phyloP scores from a whole-genome alignment of 345 rosid species.

The Acer negundo region DNA sequence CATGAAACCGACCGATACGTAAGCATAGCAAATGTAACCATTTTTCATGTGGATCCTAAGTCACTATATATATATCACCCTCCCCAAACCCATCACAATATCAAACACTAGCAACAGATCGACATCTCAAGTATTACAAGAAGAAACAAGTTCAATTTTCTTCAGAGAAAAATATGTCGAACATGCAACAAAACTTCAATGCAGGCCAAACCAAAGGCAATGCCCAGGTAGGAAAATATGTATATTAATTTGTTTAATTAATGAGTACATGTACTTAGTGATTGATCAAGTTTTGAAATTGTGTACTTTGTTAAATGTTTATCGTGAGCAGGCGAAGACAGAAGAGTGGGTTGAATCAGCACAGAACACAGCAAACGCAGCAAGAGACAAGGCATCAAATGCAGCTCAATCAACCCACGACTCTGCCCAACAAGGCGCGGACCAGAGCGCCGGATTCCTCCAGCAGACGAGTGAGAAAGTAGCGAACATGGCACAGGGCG shows the following conservation, averaged over 20 bases:
- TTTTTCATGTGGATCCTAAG: no score
- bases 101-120: not conserved
- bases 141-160: not conserved
- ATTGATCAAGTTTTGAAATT: no score
- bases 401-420: not conserved
- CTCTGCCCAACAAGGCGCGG: not conserved
- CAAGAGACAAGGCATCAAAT: conserved; percentile 28
- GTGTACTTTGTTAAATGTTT: no score
- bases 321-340: not conserved
- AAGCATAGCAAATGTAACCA: no score
- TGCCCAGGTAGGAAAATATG: not conserved
- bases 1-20: no score
- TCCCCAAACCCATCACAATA: not conserved
- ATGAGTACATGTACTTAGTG: not conserved
- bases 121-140: not conserved
- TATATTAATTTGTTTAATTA: no score
- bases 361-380: conserved; percentile 21
- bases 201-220: conserved; percentile 2
- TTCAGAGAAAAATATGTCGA: not conserved
- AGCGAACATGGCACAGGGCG: not conserved
- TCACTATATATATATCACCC: not conserved
- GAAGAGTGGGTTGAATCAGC: conserved; percentile 12
- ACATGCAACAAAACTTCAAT: conserved; percentile 1
- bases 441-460: not conserved
- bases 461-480: conserved; percentile 1